Conservation (phyloP, 495 filamentous ascomycete genomes). For the Lichenothelia convexa region DNA sequence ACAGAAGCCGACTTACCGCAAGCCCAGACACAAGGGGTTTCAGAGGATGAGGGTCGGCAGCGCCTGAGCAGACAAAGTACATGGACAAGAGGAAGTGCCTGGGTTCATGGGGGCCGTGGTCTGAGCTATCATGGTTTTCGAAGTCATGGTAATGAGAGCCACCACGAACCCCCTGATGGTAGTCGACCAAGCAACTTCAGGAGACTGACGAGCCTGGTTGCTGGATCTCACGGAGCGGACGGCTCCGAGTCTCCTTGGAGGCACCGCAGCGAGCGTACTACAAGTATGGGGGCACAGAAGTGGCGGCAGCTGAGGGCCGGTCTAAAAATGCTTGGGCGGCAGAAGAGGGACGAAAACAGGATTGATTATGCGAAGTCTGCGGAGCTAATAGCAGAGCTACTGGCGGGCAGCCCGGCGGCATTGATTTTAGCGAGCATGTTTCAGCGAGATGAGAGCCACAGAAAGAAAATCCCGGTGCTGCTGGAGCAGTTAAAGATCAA, state of each 20-base stretch:
- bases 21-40: constrained; percentile 53
- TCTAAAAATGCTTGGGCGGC: constrained; percentile 60
- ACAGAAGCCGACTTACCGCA: constrained; percentile 48
- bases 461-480: constrained; percentile 83
- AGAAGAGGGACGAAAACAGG: constrained; percentile 53
- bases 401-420: constrained; percentile 78
- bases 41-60: constrained; percentile 78
- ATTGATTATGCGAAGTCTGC: constrained; percentile 91
- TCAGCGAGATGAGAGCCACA: constrained; percentile 88
- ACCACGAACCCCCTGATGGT: constrained; percentile 34
- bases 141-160: constrained; percentile 14
- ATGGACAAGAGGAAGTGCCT: constrained; percentile 36
- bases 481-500: constrained; percentile 86
- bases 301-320: constrained; percentile 79
- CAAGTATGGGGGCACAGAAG: constrained; percentile 63
- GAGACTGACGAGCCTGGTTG: constrained; percentile 54
- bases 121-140: constrained; percentile 33
- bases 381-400: constrained; percentile 86
- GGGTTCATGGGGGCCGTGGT: constrained; percentile 35
- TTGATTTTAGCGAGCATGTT: constrained; percentile 92
- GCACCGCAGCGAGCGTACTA: constrained; percentile 38
- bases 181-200: constrained; percentile 54
- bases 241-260: constrained; percentile 31
- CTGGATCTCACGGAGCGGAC: constrained; percentile 30
- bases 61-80: constrained; percentile 39